Conservation (phyloP, 768 basidiomycete species). For the Mrakia blollopis region DNA sequence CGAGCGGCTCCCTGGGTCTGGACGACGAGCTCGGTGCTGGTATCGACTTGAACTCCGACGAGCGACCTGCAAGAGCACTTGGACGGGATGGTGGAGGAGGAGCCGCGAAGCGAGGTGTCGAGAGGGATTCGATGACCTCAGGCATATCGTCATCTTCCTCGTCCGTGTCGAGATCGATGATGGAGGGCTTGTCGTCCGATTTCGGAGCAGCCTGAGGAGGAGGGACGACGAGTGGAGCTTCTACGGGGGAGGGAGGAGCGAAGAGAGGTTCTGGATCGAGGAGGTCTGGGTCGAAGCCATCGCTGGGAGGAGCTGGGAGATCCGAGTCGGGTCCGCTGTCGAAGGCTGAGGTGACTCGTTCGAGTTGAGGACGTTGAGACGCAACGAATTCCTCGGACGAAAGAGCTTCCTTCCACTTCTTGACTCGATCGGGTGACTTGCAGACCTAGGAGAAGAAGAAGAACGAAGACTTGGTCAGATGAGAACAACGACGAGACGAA, state of each 20-base stretch:
- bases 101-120: not conserved
- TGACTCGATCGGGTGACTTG: slow-evolving; percentile 67
- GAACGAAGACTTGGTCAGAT: not conserved
- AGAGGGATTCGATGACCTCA: not conserved
- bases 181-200: not conserved
- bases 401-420: slow-evolving; percentile 32
- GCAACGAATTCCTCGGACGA: slow-evolving; percentile 26
- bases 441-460: slow-evolving; percentile 56
- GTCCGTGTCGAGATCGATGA: slow-evolving; percentile 2
- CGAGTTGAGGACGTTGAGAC: slow-evolving; percentile 25
- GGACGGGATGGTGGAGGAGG: not conserved
- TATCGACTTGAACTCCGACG: not conserved
- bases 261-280: not conserved
- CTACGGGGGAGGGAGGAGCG: not conserved
- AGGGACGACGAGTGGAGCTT: too few relatives aligned
- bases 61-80: too few relatives aligned
- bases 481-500: not conserved
- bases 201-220: not conserved
- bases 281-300: not conserved
- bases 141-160: not conserved
- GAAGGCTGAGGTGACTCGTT: slow-evolving; percentile 17
- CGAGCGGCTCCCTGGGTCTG: not conserved
- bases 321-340: slow-evolving; percentile 1
- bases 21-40: not conserved
- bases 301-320: slow-evolving; percentile 1